Evolutionary conservation across 2,329 filamentous ascomycete species (phyloP).

Genomic region (Leptographium procerum): DNA sequence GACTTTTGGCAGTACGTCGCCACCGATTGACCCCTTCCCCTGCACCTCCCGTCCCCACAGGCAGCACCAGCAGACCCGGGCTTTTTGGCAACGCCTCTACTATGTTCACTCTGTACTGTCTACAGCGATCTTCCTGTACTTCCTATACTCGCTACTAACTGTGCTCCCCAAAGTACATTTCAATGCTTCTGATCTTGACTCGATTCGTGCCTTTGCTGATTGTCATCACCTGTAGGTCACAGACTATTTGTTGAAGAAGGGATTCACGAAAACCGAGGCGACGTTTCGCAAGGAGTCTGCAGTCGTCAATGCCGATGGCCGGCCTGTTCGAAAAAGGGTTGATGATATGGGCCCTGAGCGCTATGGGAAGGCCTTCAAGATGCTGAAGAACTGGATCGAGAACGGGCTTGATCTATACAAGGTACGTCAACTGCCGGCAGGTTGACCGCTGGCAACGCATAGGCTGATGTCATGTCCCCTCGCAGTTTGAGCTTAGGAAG

Average conservation of each 20-base stretch:
- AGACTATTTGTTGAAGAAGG: constrained; percentile 91
- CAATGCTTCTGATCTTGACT: background rate
- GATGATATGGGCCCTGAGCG: constrained; percentile 65
- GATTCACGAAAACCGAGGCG: constrained; percentile 84
- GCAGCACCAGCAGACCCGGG: too few species aligned
- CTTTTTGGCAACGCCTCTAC: background rate
- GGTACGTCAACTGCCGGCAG: constrained; percentile 29
- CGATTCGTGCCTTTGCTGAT: background rate
- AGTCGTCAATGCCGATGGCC: constrained; percentile 68
- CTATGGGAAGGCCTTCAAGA: constrained; percentile 62
- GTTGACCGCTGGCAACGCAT: background rate
- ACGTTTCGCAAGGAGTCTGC: constrained; percentile 85
- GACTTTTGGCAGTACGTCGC: background rate
- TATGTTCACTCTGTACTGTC: background rate
- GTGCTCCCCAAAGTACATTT: background rate
- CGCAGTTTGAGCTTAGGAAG: constrained; percentile 71
- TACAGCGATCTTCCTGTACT: background rate
- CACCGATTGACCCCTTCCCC: too few species aligned
- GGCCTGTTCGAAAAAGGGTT: constrained; percentile 53
- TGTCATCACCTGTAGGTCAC: constrained; percentile 45
- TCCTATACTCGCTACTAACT: background rate
- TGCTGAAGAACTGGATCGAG: constrained; percentile 75
- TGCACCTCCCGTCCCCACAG: too few species aligned
- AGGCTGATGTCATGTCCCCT: constrained; percentile 11
- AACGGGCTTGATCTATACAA: constrained; percentile 92